These are phyloP conservation scores for Musa beccarii DNA, from an alignment of 176 grass and related monocot genomes.

Conservation along the genomic window DNA sequence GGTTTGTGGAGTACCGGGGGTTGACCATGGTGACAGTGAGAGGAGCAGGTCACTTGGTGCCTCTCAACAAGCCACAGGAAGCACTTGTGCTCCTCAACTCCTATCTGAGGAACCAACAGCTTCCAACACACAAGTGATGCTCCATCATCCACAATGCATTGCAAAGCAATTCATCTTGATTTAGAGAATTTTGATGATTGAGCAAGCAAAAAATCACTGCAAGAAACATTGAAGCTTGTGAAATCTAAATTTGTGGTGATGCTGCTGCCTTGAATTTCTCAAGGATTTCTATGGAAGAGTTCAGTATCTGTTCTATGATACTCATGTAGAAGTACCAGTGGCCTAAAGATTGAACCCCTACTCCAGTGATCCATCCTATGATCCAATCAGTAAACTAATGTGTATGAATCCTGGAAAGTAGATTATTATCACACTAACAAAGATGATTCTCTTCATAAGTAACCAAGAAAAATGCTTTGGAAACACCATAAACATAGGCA, in stretches of 20 bases:
- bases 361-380: too few relatives aligned
- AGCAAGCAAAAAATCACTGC: background rate
- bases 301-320: too few relatives aligned
- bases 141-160: background rate
- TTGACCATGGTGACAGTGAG: conserved; percentile 66
- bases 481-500: too few relatives aligned
- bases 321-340: too few relatives aligned
- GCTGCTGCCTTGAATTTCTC: background rate
- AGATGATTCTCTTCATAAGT: too few relatives aligned
- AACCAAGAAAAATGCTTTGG: too few relatives aligned
- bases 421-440: too few relatives aligned
- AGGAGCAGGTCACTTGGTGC: conserved; percentile 78
- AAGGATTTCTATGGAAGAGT: background rate
- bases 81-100: conserved; percentile 49
- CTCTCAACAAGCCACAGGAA: conserved; percentile 68
- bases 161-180: too few relatives aligned
- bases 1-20: conserved; percentile 71
- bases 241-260: background rate
- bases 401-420: too few relatives aligned
- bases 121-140: conserved; percentile 10
- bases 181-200: too few relatives aligned
- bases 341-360: too few relatives aligned
- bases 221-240: background rate
- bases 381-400: too few relatives aligned
- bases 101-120: conserved; percentile 39